Evolutionary conservation across 345 rosid species (phyloP), one percentile per base, ranked within the genome.

Genomic region (Barbarea vulgaris): DNA sequence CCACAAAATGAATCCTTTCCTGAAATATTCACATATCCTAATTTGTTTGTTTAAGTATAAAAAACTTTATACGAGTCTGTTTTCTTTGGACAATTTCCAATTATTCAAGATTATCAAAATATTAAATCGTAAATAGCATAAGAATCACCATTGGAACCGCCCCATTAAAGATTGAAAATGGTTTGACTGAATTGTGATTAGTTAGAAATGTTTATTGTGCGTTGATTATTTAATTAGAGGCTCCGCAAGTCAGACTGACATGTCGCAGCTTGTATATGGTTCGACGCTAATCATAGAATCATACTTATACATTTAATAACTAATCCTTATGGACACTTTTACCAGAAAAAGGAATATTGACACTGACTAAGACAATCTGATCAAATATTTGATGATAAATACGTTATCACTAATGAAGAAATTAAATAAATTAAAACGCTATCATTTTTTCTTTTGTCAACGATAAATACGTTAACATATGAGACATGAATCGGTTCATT

Each of bases 111-210:
- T 62, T 69, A 70, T 76, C 64, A 54, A 42, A 61, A 69, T 62
- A 76, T 69, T 21, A 76, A 52, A 68, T 53, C 24, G 30, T 52
- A 42, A 42, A 24, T 60, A 46, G 59, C 70, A 46, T 44, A 31
- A 70, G 70, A 53, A 69, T 44, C 58, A 54, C 70, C 59, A 62
- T 14, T 9, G 21, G 51, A 76, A 69, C 70, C 64, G 51, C 57
- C 79, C 51, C 75, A 76, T 24, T 52, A 52, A 24, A 42, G 37
- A 60, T 69, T 69, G 56, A 76, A 76, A 52, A 76, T 54, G 69
- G 70, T 69, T 61, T 76, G 75, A 76, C 79, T 76, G 12, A 60
- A 28, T 6, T 75, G 48, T 60, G 64, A 75, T 75, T 75, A 67
- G 53, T 60, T 67, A 44, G 13, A 50, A 11, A 76, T 68, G 47